Base-by-base conservation (phyloP, 2,329 filamentous ascomycete species). In the Neopestalotiopsis clavispora region DNA sequence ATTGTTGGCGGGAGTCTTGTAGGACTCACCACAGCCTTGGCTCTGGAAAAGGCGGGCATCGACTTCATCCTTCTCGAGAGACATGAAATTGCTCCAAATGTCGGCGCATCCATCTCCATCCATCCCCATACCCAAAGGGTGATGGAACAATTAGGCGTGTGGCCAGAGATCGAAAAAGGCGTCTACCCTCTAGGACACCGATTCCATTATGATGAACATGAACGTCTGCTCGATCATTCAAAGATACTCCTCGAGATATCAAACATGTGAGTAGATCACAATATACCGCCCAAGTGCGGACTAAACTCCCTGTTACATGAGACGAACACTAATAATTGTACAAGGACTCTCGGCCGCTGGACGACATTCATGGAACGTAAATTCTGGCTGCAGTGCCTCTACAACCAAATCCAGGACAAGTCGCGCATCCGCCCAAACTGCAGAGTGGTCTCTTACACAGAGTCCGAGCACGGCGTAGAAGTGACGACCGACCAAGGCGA, bases 321-420 rank as follows among this genome's bases (percentile, higher is more conserved):
- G 28, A 17, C 28, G 4, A 60, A 2, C 59, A 32, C 5, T 14
- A 13, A 20, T 34, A 10, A 10, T 9, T 4, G 38, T 2, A n/a
- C 28, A 34, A 63, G 38, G 32, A 38, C 23, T 4, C 32, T 45
- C 17, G 32, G n/a, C 34, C 60, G 38, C 32, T 45, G 20, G 20
- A 63, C 32, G 5, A 40, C 38, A 40, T 63, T 63, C n/a, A 63
- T 63, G 60, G 30, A 63, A 45, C 60, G 32, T 12, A 17, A 45
- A 23, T 63, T 45, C 60, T 40, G 12, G 60, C 34, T 63, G 1
- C 12, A 59, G 23, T 59, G 57, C 28, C 30, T 59, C 57, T 56
- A 65, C 14, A 56, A 65, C n/a, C 38, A 65, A 5, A 30, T 65
- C 40, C n/a, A 65, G 38, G 45, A 65, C 63, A 65, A 65, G 40